Conservation (phyloP, 768 basidiomycete species). For the Xerocomellus amylosporus region DNA sequence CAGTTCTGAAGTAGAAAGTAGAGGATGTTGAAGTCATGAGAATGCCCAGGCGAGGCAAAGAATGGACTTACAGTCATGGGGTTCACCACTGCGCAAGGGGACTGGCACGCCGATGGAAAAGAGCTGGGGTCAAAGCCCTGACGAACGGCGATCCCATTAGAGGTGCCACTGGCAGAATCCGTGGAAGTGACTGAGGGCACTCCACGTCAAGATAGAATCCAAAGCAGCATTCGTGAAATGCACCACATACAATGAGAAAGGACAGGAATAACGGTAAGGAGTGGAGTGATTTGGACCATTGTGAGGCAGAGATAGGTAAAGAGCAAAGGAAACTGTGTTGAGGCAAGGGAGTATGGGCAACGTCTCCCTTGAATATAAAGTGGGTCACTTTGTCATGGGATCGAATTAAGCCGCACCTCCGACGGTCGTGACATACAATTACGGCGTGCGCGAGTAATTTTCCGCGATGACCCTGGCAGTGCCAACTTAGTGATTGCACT, state of each 20-base stretch:
- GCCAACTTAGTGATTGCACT: no score
- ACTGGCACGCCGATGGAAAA: conserved; percentile 22
- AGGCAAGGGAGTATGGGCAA: no score
- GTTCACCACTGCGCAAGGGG: conserved; percentile 18
- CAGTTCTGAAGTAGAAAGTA: conserved; percentile 8
- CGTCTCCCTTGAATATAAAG: conserved; percentile 1
- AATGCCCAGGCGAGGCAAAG: background rate
- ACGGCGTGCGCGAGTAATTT: background rate
- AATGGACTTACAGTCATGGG: conserved; percentile 17
- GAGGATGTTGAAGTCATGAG: background rate
- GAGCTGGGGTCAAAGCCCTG: conserved; percentile 10
- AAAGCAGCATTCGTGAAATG: background rate
- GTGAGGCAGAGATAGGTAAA: background rate
- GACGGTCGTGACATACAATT: background rate
- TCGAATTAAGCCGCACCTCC: background rate
- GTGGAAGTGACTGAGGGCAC: background rate
- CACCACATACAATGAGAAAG: conserved; percentile 12
- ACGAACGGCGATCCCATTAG: conserved; percentile 18
- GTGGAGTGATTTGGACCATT: conserved; percentile 24
- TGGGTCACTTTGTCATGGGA: background rate
- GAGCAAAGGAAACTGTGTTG: background rate
- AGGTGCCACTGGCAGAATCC: background rate
- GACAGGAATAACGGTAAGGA: conserved; percentile 13
- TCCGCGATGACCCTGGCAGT: background rate
- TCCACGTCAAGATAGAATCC: background rate